Percentiles rank a stretch among this genome's conserved stretches.
Conservation (phyloP, 106 monocot species). For the Dioscorea dumetorum region DNA sequence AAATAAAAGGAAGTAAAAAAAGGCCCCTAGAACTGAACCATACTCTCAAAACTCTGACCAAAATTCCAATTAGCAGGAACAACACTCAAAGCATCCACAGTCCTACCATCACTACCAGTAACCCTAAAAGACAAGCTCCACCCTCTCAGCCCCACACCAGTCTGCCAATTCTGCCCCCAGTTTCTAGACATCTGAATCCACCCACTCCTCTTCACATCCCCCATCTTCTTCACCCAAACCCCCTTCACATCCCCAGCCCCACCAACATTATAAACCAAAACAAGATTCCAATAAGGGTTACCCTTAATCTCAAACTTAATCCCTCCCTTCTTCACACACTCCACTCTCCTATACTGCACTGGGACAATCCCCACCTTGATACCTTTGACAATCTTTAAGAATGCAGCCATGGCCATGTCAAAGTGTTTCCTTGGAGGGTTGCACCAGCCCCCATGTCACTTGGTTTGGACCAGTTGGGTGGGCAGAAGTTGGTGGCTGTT, state of each 20-base stretch:
- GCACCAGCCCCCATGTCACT: constrained; percentile 44
- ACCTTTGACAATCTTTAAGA: constrained; percentile 31
- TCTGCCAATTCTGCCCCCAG: constrained; percentile 48
- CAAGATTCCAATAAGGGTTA: constrained; percentile 19
- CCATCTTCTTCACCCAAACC: constrained; percentile 28
- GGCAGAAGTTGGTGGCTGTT: constrained; percentile 58
- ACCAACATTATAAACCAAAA: constrained; percentile 45
- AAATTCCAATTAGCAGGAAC: constrained; percentile 23
- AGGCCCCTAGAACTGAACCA: neutral
- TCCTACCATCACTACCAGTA: constrained; percentile 22
- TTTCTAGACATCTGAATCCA: constrained; percentile 36
- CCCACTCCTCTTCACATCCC: constrained; percentile 1
- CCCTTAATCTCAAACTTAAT: constrained; percentile 40
- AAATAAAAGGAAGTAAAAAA: no score
- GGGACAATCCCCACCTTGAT: constrained; percentile 38
- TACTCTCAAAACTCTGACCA: constrained; percentile 23
- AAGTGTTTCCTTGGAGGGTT: constrained; percentile 42
- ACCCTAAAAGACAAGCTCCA: constrained; percentile 31
- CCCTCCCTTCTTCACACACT: constrained; percentile 36
- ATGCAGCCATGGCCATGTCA: constrained; percentile 47
- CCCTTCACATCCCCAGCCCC: constrained; percentile 40
- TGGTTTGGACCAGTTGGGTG: constrained; percentile 19
- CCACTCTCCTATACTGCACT: constrained; percentile 25
- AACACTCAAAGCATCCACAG: constrained; percentile 13
- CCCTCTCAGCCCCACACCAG: constrained; percentile 6